These are phyloP conservation scores for Paxillus rubicundulus DNA, from an alignment of 768 basidiomycete genomes.

Conservation along the genomic window DNA sequence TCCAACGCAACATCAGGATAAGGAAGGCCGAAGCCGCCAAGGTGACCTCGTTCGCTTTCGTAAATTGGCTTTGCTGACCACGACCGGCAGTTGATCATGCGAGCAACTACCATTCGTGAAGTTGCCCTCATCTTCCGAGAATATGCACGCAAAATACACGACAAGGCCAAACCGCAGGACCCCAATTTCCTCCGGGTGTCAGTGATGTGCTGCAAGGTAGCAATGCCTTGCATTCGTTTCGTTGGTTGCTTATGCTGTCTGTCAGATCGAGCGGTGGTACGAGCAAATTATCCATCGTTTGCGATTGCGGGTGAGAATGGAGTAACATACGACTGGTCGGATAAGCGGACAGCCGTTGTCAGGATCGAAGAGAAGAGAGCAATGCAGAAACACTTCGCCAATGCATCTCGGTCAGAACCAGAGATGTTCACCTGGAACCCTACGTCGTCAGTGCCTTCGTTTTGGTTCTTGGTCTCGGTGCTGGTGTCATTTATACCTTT, in stretches of 20 bases:
- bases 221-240: background rate
- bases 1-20: slow-evolving; percentile 90
- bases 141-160: slow-evolving; percentile 79
- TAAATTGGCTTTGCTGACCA: background rate
- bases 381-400: too few species aligned
- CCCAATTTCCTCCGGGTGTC: too few species aligned
- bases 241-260: slow-evolving; percentile 10
- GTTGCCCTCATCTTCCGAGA: slow-evolving; percentile 67
- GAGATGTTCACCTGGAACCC: slow-evolving; percentile 30
- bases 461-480: slow-evolving; percentile 25
- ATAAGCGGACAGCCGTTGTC: too few species aligned
- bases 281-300: slow-evolving; percentile 94
- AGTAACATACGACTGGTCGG: too few species aligned
- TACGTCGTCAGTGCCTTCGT: slow-evolving; percentile 29
- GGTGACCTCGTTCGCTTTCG: slow-evolving; percentile 38
- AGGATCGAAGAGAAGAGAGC: too few species aligned
- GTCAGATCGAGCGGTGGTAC: slow-evolving; percentile 88
- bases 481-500: slow-evolving; percentile 24
- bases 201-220: slow-evolving; percentile 85
- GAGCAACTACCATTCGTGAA: slow-evolving; percentile 87
- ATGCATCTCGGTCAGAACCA: too few species aligned
- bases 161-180: too few species aligned
- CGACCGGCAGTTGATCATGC: slow-evolving; percentile 75
- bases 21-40: slow-evolving; percentile 85
- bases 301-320: too few species aligned